phyloP scores from a whole-genome alignment of 2,329 filamentous ascomycete species.

The Falciphora oryzae region DNA sequence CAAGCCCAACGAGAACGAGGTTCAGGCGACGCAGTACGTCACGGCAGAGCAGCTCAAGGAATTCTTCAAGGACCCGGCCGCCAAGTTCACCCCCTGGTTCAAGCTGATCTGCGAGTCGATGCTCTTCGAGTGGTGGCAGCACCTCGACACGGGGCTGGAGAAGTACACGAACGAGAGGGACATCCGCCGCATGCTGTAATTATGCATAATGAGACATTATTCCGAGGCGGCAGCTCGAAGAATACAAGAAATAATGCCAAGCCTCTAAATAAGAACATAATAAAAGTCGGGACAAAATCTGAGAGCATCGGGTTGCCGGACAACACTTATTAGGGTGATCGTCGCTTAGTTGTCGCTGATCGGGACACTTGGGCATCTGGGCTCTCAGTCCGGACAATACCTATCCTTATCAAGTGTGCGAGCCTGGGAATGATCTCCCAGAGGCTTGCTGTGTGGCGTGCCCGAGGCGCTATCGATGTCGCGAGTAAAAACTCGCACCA shows the following conservation, averaged over 20 bases:
- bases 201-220: background rate
- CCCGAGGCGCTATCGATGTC: background rate
- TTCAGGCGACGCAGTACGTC: conserved; percentile 78
- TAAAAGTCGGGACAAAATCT: no score
- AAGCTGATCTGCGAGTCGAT: conserved; percentile 97
- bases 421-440: background rate
- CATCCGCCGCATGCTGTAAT: conserved; percentile 70
- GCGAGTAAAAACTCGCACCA: background rate
- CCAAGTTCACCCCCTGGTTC: conserved; percentile 98
- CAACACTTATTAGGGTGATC: no score
- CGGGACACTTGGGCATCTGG: no score
- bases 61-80: conserved; percentile 73
- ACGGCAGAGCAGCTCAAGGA: conserved; percentile 73
- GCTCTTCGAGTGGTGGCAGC: conserved; percentile 96
- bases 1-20: conserved; percentile 80
- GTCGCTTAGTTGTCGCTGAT: no score
- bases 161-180: conserved; percentile 80
- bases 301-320: no score
- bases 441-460: background rate
- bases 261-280: background rate
- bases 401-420: no score
- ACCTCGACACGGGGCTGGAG: conserved; percentile 73
- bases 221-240: no score
- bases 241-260: background rate
- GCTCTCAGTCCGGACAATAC: no score